Evolutionary conservation across 768 basidiomycete species (phyloP).

Genomic region (Russula abietina): DNA sequence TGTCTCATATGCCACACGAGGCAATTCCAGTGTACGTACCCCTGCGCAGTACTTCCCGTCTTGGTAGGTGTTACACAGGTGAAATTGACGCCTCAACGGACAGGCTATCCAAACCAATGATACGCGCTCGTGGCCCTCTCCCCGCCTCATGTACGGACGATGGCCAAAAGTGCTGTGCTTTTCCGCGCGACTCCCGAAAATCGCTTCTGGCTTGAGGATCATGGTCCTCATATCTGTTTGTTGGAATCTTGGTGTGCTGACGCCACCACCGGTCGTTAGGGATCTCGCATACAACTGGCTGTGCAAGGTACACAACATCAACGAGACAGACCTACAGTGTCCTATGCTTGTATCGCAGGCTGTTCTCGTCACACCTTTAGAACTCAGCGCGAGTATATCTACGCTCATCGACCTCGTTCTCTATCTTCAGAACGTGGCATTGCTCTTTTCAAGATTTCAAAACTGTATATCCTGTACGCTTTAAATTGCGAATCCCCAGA

Average conservation of each 20-base stretch:
- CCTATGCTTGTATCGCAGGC: not conserved
- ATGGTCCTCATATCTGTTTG: not conserved
- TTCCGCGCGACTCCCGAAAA: constrained; percentile 7
- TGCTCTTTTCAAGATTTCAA: too few relatives aligned
- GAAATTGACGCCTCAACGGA: not conserved
- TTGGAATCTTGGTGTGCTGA: not conserved
- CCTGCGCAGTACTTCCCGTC: not conserved
- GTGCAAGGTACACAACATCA: not conserved
- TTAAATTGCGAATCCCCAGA: not conserved
- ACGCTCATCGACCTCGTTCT: not conserved
- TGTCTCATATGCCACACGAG: not conserved
- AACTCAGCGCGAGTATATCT: constrained; percentile 8
- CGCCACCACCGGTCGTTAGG: constrained; percentile 5
- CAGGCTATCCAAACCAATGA: not conserved
- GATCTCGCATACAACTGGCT: not conserved
- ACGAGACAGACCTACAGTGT: not conserved
- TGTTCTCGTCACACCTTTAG: not conserved
- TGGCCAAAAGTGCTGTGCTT: constrained; percentile 7
- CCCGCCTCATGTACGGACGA: not conserved
- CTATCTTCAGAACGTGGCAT: constrained; percentile 1
- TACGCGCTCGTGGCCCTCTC: not conserved
- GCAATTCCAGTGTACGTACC: not conserved
- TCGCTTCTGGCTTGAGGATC: not conserved
- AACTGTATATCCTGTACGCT: not conserved
- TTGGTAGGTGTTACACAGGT: not conserved